These are phyloP conservation scores for Cyphellophora europaea DNA, from an alignment of 2,329 filamentous ascomycete species.

Conservation along the genomic window DNA sequence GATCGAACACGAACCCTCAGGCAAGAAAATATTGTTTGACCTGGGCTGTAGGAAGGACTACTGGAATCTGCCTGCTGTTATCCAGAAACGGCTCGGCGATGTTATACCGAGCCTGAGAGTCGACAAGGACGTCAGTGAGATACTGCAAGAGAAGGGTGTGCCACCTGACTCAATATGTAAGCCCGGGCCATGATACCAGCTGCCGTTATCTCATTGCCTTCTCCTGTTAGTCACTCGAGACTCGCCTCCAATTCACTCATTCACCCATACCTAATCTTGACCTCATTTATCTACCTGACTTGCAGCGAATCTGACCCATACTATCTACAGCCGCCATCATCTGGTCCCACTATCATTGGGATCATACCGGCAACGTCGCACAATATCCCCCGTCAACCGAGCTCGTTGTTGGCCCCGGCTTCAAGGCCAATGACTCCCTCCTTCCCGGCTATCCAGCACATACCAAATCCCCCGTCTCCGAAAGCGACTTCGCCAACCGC, in stretches of 20 bases:
- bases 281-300: neutral
- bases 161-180: neutral
- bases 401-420: slow-evolving; percentile 45
- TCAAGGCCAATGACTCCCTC: slow-evolving; percentile 30
- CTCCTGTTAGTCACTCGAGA: no score
- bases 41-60: slow-evolving; percentile 22
- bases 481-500: slow-evolving; percentile 24
- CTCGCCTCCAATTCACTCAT: no score
- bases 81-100: slow-evolving; percentile 2
- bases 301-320: slow-evolving; percentile 1
- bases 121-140: slow-evolving; percentile 13
- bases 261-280: no score
- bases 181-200: no score
- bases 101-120: slow-evolving; percentile 3
- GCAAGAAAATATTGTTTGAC: slow-evolving; percentile 26
- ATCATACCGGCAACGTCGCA: slow-evolving; percentile 44
- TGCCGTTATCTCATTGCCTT: no score
- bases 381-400: slow-evolving; percentile 37
- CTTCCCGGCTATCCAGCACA: slow-evolving; percentile 39
- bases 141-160: slow-evolving; percentile 14
- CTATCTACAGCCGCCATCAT: slow-evolving; percentile 15
- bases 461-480: slow-evolving; percentile 24
- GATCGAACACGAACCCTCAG: slow-evolving; percentile 31
- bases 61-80: slow-evolving; percentile 7
- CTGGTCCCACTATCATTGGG: slow-evolving; percentile 22